These are phyloP conservation scores for Hymenotorrendiella dingleyae DNA, from an alignment of 2,329 filamentous ascomycete genomes.

Conservation along the genomic window DNA sequence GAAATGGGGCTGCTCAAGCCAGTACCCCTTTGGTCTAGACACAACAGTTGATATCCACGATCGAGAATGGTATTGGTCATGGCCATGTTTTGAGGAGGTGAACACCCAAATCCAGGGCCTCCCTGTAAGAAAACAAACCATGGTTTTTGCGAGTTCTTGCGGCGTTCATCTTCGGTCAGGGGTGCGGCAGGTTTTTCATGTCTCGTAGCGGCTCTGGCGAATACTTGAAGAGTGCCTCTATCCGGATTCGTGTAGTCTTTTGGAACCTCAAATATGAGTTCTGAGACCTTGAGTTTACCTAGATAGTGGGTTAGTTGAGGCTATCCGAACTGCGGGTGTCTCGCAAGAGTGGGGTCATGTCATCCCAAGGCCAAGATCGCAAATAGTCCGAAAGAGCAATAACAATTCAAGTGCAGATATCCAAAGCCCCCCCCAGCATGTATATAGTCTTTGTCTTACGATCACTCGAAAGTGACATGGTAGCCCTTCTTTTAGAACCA, in stretches of 20 bases:
- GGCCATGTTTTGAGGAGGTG: slow-evolving; percentile 65
- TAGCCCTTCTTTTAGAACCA: too few relatives aligned
- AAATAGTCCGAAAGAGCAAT: too few relatives aligned
- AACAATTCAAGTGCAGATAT: too few relatives aligned
- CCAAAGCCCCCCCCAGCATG: too few relatives aligned
- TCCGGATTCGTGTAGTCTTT: slow-evolving; percentile 63
- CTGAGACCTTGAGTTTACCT: slow-evolving; percentile 72
- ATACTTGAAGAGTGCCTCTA: slow-evolving; percentile 62
- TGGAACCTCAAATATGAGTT: slow-evolving; percentile 81
- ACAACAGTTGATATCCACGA: slow-evolving; percentile 77
- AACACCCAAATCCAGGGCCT: slow-evolving; percentile 75
- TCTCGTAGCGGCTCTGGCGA: slow-evolving; percentile 68
- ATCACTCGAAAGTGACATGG: too few relatives aligned
- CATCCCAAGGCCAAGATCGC: too few relatives aligned
- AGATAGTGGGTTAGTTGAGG: neutral
- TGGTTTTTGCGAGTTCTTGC: slow-evolving; percentile 45
- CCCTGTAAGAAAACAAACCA: slow-evolving; percentile 75
- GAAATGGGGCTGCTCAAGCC: slow-evolving; percentile 79
- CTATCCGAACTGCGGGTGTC: too few relatives aligned
- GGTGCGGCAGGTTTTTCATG: slow-evolving; percentile 48
- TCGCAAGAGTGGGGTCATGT: neutral
- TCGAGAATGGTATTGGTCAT: slow-evolving; percentile 67
- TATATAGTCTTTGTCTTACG: too few relatives aligned
- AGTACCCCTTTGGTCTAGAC: slow-evolving; percentile 87
- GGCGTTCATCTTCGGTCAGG: slow-evolving; percentile 30